Conservation (phyloP, 257 asterid species). For the Solanum gandarillasii region DNA sequence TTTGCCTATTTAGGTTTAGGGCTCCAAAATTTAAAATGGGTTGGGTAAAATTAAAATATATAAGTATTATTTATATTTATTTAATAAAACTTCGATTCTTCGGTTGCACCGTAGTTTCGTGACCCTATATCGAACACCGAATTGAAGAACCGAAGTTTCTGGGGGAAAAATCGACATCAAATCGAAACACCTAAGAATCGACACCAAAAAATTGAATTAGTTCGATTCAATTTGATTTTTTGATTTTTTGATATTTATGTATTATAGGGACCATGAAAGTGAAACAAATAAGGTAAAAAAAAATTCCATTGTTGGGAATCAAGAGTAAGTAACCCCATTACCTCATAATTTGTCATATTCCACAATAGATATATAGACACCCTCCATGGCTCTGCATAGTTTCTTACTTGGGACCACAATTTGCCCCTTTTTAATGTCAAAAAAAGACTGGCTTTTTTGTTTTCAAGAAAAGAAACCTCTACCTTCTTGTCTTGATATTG, state of each 20-base stretch:
- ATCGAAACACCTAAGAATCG: background rate
- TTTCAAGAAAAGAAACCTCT: background rate
- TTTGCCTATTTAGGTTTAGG: background rate
- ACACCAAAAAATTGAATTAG: too few relatives aligned
- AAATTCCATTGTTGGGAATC: background rate
- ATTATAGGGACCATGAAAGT: background rate
- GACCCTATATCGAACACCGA: background rate
- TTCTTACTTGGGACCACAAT: constrained; percentile 1
- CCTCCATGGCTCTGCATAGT: background rate
- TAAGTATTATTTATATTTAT: too few relatives aligned
- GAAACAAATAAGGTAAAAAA: background rate
- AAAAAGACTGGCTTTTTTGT: background rate
- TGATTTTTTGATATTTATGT: too few relatives aligned
- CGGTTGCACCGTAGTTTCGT: background rate
- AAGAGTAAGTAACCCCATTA: background rate
- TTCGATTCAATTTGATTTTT: background rate
- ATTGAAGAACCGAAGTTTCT: too few relatives aligned
- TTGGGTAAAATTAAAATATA: too few relatives aligned
- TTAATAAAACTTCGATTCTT: too few relatives aligned
- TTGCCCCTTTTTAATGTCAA: background rate
- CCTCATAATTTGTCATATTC: background rate
- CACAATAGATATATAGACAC: background rate
- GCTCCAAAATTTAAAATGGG: background rate
- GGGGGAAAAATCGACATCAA: too few relatives aligned
- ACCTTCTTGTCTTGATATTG: background rate